These are phyloP conservation scores for Aspergillus sp. DNA, from an alignment of 2,329 filamentous ascomycete species.

Conservation along the genomic window DNA sequence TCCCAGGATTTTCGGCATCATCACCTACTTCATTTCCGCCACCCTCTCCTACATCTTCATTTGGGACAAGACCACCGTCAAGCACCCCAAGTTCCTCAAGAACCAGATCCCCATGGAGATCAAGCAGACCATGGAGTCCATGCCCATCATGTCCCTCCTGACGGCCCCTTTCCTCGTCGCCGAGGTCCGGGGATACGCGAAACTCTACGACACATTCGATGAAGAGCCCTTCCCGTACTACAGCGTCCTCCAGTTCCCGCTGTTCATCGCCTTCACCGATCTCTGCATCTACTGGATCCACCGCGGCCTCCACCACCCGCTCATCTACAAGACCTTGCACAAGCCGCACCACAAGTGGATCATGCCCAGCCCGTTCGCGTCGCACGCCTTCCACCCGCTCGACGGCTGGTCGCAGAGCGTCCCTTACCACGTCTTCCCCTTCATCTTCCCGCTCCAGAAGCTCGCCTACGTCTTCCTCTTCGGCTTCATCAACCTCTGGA, in stretches of 20 bases:
- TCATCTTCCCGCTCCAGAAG: slow-evolving; percentile 91
- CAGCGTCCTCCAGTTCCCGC: slow-evolving; percentile 77
- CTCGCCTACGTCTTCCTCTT: slow-evolving; percentile 83
- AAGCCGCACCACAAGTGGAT: slow-evolving; percentile 99
- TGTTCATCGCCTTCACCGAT: slow-evolving; percentile 88
- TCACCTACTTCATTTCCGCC: slow-evolving; percentile 83
- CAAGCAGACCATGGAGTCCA: slow-evolving; percentile 68
- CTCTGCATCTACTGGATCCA: slow-evolving; percentile 91
- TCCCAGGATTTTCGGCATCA: slow-evolving; percentile 74
- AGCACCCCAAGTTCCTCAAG: slow-evolving; percentile 92
- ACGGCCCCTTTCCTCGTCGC: slow-evolving; percentile 78
- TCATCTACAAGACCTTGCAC: slow-evolving; percentile 83
- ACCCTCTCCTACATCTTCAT: slow-evolving; percentile 81
- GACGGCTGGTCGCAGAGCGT: slow-evolving; percentile 87
- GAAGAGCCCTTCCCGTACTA: slow-evolving; percentile 78
- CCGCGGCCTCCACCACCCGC: slow-evolving; percentile 76
- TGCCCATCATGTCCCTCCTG: slow-evolving; percentile 80
- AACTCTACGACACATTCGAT: slow-evolving; percentile 77
- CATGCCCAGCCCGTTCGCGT: slow-evolving; percentile 92
- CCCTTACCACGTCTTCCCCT: slow-evolving; percentile 91
- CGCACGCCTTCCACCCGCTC: slow-evolving; percentile 90
- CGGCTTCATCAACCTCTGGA: slow-evolving; percentile 94
- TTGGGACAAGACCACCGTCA: slow-evolving; percentile 85
- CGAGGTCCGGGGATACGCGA: slow-evolving; percentile 81
- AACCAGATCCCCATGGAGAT: slow-evolving; percentile 90